Evolutionary conservation across 2,329 filamentous ascomycete species (phyloP).

Genomic region (Aspergillus udagawae): DNA sequence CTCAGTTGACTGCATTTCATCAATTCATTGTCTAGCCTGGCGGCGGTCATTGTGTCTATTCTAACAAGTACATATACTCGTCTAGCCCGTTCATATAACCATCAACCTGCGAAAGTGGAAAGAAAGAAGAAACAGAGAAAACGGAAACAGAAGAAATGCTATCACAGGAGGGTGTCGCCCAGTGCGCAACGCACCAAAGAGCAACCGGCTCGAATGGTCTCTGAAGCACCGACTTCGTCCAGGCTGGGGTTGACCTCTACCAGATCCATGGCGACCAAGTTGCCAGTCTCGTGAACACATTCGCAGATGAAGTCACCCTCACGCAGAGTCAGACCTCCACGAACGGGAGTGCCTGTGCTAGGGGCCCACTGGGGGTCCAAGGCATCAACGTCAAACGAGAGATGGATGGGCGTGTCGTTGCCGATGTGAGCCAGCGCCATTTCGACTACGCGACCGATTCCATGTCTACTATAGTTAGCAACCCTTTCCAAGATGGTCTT

Average conservation of each 20-base stretch:
- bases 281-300: slow-evolving; percentile 74
- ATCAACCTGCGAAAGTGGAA: neutral
- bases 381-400: slow-evolving; percentile 96
- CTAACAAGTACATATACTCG: neutral
- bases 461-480: slow-evolving; percentile 62
- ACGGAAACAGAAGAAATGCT: neutral
- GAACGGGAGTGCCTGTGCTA: slow-evolving; percentile 89
- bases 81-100: slow-evolving; percentile 1
- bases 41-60: neutral
- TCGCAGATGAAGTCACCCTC: slow-evolving; percentile 98
- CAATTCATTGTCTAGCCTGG: neutral
- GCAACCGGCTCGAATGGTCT: slow-evolving; percentile 87
- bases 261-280: slow-evolving; percentile 72
- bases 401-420: slow-evolving; percentile 88
- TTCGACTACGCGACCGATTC: slow-evolving; percentile 93
- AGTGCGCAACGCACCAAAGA: slow-evolving; percentile 87
- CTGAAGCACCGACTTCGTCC: slow-evolving; percentile 65
- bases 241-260: slow-evolving; percentile 77
- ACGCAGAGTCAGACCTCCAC: slow-evolving; percentile 85
- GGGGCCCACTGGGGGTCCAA: slow-evolving; percentile 95
- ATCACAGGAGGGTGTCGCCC: slow-evolving; percentile 80
- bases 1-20: neutral
- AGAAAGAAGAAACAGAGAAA: neutral
- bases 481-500: neutral
- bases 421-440: slow-evolving; percentile 98